These are phyloP conservation scores for Fragaria vesca DNA, from an alignment of 306 rosid species.

Conservation along the genomic window DNA sequence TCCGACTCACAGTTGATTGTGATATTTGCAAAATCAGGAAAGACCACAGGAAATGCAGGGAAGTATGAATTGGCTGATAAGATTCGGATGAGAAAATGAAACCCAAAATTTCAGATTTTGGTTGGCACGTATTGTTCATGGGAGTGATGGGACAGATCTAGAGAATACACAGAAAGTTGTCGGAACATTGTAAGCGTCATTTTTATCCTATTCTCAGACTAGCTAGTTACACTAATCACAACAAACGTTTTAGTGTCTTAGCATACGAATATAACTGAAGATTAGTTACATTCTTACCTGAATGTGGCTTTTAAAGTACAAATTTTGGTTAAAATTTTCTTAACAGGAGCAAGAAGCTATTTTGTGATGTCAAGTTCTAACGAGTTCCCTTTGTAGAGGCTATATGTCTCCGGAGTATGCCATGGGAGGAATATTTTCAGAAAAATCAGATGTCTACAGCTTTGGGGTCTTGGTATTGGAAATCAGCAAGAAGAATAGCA, in stretches of 20 bases:
- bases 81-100: slow-evolving; percentile 26
- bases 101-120: slow-evolving; percentile 38
- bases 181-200: slow-evolving; percentile 29
- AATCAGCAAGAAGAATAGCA: slow-evolving; percentile 30
- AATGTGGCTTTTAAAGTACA: not conserved
- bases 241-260: too few species aligned
- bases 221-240: too few species aligned
- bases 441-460: slow-evolving; percentile 17
- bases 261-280: not conserved
- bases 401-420: not conserved
- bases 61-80: not conserved
- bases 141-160: not conserved
- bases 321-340: too few species aligned
- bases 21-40: not conserved
- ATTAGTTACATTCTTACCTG: not conserved
- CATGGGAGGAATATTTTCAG: not conserved
- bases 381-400: not conserved
- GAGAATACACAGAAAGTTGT: slow-evolving; percentile 23
- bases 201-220: not conserved
- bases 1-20: not conserved
- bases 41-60: not conserved
- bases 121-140: slow-evolving; percentile 26
- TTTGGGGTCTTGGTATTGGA: slow-evolving; percentile 33
- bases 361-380: not conserved
- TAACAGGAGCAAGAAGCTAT: not conserved